phyloP scores from a whole-genome alignment of 106 monocot species.

The Amphibolis antarctica region DNA sequence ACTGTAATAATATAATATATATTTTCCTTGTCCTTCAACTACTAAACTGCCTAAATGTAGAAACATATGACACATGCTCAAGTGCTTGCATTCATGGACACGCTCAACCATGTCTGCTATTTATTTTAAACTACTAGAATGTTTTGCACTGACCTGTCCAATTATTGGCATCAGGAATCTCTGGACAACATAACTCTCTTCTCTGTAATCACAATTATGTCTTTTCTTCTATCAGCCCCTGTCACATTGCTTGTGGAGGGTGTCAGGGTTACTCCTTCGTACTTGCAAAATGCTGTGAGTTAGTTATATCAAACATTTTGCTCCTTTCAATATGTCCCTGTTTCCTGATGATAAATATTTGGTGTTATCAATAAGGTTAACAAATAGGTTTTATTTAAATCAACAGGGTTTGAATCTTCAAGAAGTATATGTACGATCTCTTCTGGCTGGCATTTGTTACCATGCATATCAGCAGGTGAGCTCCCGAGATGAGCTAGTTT shows the following conservation, averaged over 20 bases:
- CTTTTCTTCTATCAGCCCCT: constrained; percentile 51
- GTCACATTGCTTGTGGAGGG: constrained; percentile 56
- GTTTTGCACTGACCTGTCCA: background rate
- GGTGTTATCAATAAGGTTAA: background rate
- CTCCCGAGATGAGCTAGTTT: too few species aligned
- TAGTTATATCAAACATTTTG: constrained; percentile 13
- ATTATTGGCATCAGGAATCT: constrained; percentile 57
- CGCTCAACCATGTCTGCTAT: too few species aligned
- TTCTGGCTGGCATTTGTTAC: constrained; percentile 68
- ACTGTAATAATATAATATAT: background rate
- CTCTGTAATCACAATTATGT: constrained; percentile 87
- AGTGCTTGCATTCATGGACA: too few species aligned
- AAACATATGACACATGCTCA: background rate
- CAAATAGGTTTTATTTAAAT: background rate
- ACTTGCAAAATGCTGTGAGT: constrained; percentile 66
- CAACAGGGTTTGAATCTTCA: constrained; percentile 67
- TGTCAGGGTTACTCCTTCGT: constrained; percentile 63
- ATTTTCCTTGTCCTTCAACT: background rate
- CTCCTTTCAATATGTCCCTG: background rate
- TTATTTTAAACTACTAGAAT: background rate
- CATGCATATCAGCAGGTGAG: constrained; percentile 97
- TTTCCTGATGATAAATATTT: background rate
- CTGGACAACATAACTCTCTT: constrained; percentile 93
- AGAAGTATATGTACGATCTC: constrained; percentile 55
- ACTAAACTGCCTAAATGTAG: background rate